Conservation (phyloP, 176 grass and related monocot genomes). For the Oropetium thomaeum region DNA sequence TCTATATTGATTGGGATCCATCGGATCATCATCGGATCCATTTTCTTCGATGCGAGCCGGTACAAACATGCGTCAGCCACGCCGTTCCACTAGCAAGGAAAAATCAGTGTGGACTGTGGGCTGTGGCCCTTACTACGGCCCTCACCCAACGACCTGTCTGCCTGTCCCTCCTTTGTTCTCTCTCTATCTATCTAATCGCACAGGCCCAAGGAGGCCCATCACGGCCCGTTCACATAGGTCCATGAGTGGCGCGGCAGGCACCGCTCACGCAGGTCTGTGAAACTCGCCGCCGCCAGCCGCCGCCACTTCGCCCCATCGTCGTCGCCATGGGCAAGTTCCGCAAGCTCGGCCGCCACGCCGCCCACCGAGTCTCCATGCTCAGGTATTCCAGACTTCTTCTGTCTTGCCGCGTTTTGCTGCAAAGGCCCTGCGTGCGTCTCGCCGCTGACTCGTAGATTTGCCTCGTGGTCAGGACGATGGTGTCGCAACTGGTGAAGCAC, state of each 20-base stretch:
- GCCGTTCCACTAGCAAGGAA: not conserved
- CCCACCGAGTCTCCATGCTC: conserved; percentile 70
- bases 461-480: conserved; percentile 76
- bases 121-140: no score
- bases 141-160: not conserved
- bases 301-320: not conserved
- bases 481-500: conserved; percentile 97
- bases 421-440: not conserved
- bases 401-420: not conserved
- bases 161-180: not conserved
- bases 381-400: conserved; percentile 30
- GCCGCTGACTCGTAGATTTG: conserved; percentile 13
- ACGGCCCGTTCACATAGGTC: not conserved
- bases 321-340: conserved; percentile 64
- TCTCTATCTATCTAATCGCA: not conserved
- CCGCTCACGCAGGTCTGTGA: not conserved
- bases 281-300: not conserved
- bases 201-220: not conserved
- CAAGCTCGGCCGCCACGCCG: conserved; percentile 60
- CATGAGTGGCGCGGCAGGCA: not conserved
- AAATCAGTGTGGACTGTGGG: no score
- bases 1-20: not conserved
- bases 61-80: not conserved
- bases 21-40: no score
- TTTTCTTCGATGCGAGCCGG: conserved; percentile 1